A percentile compares a stretch with the other conserved stretches of the same genome.
These are phyloP conservation scores for Tubosaeta sp. DNA, from an alignment of 768 basidiomycete species.

Conservation along the genomic window DNA sequence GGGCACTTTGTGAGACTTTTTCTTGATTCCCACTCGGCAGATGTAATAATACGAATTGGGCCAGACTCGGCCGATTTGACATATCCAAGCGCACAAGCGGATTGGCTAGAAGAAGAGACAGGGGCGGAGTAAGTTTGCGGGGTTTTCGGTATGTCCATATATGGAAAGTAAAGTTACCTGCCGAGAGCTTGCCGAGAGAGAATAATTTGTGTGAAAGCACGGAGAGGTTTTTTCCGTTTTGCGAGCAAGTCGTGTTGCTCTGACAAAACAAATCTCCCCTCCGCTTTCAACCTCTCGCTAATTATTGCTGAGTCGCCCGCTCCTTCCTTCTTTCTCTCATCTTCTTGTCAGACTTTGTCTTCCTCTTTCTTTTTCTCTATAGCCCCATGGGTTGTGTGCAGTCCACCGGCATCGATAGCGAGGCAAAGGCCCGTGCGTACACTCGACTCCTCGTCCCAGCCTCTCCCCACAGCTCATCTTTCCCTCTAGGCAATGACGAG, in stretches of 20 bases:
- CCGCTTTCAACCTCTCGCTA: conserved; percentile 20
- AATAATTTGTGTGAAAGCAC: conserved; percentile 14
- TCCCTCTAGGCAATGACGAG: conserved; percentile 75
- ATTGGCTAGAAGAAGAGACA: neutral
- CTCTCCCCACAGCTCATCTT: neutral
- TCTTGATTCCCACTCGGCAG: neutral
- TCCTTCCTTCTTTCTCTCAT: conserved; percentile 17
- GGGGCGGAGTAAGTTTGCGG: conserved; percentile 2
- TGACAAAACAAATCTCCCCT: neutral
- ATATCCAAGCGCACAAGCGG: neutral
- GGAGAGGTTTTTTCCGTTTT: conserved; percentile 12
- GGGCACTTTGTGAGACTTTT: no score
- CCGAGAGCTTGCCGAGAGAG: conserved; percentile 18
- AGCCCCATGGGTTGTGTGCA: conserved; percentile 67
- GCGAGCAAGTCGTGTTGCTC: conserved; percentile 2
- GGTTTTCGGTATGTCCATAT: conserved; percentile 13
- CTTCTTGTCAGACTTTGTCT: conserved; percentile 3
- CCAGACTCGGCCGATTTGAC: neutral
- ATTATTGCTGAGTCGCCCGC: conserved; percentile 22
- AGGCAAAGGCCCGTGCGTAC: conserved; percentile 77
- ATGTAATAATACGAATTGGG: neutral
- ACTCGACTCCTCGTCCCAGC: neutral
- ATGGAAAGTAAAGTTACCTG: conserved; percentile 9
- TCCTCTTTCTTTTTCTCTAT: conserved; percentile 6
- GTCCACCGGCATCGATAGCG: conserved; percentile 66